A percentile compares a stretch with the other conserved stretches of the same genome.
Evolutionary conservation across 2,329 filamentous ascomycete genomes (phyloP).

Genomic region (Coniosporium uncinatum): DNA sequence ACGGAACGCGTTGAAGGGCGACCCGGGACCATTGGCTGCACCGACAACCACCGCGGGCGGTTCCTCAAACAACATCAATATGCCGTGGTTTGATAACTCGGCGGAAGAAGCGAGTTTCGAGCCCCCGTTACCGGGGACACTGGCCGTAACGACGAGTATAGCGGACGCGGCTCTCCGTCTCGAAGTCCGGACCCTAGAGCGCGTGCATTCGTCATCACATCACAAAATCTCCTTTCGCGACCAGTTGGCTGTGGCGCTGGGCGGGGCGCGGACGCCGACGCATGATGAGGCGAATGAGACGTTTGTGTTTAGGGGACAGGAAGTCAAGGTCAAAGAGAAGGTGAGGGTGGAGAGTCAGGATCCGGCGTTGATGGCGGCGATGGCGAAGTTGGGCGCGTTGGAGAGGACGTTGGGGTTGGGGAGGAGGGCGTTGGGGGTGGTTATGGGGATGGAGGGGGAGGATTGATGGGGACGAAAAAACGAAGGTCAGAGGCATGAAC

Average conservation of each 20-base stretch:
- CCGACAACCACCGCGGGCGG: constrained; percentile 29
- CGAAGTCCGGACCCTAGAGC: constrained; percentile 65
- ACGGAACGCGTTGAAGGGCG: constrained; percentile 51
- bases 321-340: constrained; percentile 87
- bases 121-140: constrained; percentile 54
- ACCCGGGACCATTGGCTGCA: too few species aligned
- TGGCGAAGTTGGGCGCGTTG: constrained; percentile 77
- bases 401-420: constrained; percentile 67
- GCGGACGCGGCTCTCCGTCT: constrained; percentile 50
- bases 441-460: constrained; percentile 61
- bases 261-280: constrained; percentile 27
- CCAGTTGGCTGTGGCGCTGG: constrained; percentile 42
- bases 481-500: too few species aligned
- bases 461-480: too few species aligned
- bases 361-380: constrained; percentile 76
- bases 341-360: constrained; percentile 85
- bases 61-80: constrained; percentile 1
- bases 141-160: constrained; percentile 65
- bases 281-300: constrained; percentile 67
- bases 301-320: constrained; percentile 59
- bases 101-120: constrained; percentile 40
- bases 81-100: neutral
- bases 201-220: constrained; percentile 12
- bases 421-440: constrained; percentile 65
- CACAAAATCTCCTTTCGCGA: neutral